phyloP scores from a whole-genome alignment of 192 early-diverging fungal genomes.

The Entophlyctis luteolus region DNA sequence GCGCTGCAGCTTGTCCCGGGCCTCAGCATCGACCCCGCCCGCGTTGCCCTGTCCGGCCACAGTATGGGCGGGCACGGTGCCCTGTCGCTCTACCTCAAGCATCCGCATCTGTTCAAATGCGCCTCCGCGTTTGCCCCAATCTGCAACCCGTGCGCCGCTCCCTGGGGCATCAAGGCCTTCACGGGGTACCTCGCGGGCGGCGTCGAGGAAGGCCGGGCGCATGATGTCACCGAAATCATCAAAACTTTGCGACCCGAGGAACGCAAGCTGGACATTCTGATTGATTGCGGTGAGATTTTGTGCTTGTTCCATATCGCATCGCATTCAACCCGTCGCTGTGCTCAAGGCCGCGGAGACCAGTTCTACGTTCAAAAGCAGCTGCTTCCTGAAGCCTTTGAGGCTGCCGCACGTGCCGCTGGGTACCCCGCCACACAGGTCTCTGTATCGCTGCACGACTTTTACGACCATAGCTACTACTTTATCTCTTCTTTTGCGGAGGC shows the following conservation, averaged over 20 bases:
- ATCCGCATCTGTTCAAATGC: constrained; percentile 63
- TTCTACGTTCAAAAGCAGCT: constrained; percentile 13
- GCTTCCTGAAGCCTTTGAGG: constrained; percentile 11
- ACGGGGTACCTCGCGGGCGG: constrained; percentile 54
- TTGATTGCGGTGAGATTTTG: constrained; percentile 28
- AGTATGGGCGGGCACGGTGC: constrained; percentile 84
- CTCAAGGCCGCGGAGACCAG: not conserved
- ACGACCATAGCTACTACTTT: constrained; percentile 86
- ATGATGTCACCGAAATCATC: constrained; percentile 73
- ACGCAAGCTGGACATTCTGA: constrained; percentile 33
- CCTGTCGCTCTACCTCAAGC: constrained; percentile 69
- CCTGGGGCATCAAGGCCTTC: constrained; percentile 82
- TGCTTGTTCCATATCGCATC: not conserved
- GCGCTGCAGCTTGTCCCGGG: constrained; percentile 37
- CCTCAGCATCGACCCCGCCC: constrained; percentile 40
- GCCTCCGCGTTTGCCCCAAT: constrained; percentile 84
- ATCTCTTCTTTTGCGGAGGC: constrained; percentile 63
- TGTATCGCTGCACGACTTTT: constrained; percentile 73
- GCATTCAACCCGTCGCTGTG: not conserved
- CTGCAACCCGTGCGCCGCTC: constrained; percentile 61
- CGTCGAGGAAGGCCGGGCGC: constrained; percentile 48
- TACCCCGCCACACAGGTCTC: constrained; percentile 18
- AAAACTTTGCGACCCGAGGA: constrained; percentile 14
- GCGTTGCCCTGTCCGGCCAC: constrained; percentile 41
- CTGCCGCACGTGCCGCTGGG: not conserved